Base-by-base conservation (phyloP, 352 stramenopile species). In the Salisapilia sapeloensis region DNA sequence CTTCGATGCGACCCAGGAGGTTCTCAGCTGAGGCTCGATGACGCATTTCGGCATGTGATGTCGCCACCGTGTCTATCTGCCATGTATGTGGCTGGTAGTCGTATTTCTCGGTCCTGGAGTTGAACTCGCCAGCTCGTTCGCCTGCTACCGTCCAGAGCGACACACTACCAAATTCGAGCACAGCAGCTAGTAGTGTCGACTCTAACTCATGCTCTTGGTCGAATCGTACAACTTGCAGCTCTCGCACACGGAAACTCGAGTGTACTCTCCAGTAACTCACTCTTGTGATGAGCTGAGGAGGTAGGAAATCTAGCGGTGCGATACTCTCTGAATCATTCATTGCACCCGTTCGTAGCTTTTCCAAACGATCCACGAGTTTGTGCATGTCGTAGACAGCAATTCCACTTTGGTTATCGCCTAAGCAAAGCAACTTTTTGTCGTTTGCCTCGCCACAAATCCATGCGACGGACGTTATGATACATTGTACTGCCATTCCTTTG, bases 331-430 rank as follows among this genome's bases (percentile, higher is more conserved):
- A 28, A 28, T 28, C 24, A 28, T 13, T 10, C 24, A 28, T 13
- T 10, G 13, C 10, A 12, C 13, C 10, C 24, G 24, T 28, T 28
- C 24, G 24, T 12, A 47, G 8, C n/a, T 52, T 31, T 10, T 52
- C 44, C 12, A 47, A 32, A 3, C 38, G 33, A 5, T 34, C 38
- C 24, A 52, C 29, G 6, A 52, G 12, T 10, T 21, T 18, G n/a
- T 42, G 39, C 14, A 52, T 26, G 33, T 52, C 38, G 9, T 41
- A 25, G 4, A 52, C 24, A 5, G 33, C 22, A 17, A 52, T 29
- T 13, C 42, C 29, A 47, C 58, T 53, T 32, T 48, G 43, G 3
- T 70, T 56, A 37, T 77, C 61, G 0, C 53, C 55, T 1, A 74
- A 28, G 30, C 40, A 56, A 4, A 72, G 26, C 9, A 70, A 13